Conservation (phyloP, 805 yeast species). For the Metschnikowia orientalis region DNA sequence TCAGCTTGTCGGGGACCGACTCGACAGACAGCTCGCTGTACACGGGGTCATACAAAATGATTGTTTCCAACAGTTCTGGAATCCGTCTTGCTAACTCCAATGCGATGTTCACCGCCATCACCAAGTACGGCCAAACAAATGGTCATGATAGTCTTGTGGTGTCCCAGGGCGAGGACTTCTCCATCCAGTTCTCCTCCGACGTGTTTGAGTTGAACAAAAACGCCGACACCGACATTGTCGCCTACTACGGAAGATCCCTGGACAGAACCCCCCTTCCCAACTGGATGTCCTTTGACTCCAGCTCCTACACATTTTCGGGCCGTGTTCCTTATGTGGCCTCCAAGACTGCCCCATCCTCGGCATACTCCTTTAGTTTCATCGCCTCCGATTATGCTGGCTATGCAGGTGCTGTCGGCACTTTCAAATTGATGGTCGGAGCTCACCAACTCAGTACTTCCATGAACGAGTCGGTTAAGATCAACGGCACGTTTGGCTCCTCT, state of each 20-base stretch:
- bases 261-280: constrained; percentile 87
- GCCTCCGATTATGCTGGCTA: constrained; percentile 77
- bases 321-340: constrained; percentile 86
- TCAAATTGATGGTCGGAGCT: constrained; percentile 79
- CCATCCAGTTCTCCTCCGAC: constrained; percentile 56
- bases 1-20: constrained; percentile 65
- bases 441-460: constrained; percentile 71
- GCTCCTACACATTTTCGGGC: constrained; percentile 68
- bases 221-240: constrained; percentile 48
- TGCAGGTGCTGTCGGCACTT: constrained; percentile 64
- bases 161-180: constrained; percentile 62
- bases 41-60: constrained; percentile 50
- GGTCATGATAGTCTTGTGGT: constrained; percentile 73
- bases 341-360: constrained; percentile 78
- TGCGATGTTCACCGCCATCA: constrained; percentile 50
- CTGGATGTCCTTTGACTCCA: constrained; percentile 74
- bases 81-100: constrained; percentile 43
- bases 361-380: constrained; percentile 64
- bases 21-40: constrained; percentile 41
- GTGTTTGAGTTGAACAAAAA: constrained; percentile 48
- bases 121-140: constrained; percentile 67
- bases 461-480: constrained; percentile 52
- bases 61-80: constrained; percentile 55
- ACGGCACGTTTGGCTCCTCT: constrained; percentile 60
- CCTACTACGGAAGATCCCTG: constrained; percentile 75